Base-by-base conservation (phyloP, 805 yeast genomes). In the Torulaspora quercuum region DNA sequence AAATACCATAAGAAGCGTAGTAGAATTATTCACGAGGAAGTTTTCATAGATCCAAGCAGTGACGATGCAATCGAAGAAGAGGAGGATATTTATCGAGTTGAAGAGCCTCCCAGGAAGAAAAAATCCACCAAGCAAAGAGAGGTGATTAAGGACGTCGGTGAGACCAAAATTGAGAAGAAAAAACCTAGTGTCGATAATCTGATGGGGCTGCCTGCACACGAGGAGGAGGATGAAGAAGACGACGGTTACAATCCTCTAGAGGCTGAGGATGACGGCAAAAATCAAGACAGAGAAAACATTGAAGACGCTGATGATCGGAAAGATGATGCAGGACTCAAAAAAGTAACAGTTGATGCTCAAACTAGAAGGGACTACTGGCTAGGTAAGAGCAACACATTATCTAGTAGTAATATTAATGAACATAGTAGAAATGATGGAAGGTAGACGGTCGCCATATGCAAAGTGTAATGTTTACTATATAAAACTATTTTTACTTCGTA, bases 361-460 rank as follows among this genome's bases (percentile, higher is more conserved):
- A 58, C 64, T 1, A 49, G 51, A 36, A 39, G 64, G 18, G 59
- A 58, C 27, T 59, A 58, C 40, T 59, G 64, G 64, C 42, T 57
- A 19, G 55, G 59, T 18, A 59, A 59, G 42, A 63, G 63, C 10
- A 42, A 33, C 21, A 19, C 41, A 1, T 13, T 38, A 27, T 31
- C 43, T 7, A 26, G 25, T 20, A 21, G 26, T 12, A 19, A 14
- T 18, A 17, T 19, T 15, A 31, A 19, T 8, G 12, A 12, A 12
- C 7, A 23, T 16, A 22, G 21, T 14, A 22, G 25, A 12, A 6
- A 14, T 18, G 9, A 11, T 14, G 19, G 11, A 10, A 20, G 19
- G 12, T 16, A 11, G 20, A 26, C 9, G 16, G 7, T 23, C 21
- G 30, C 18, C 18, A 11, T 12, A 25, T 6, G 16, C 5, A 14